Evolutionary conservation across 495 filamentous ascomycete genomes (phyloP).

Genomic region (Cenococcum geophilum): DNA sequence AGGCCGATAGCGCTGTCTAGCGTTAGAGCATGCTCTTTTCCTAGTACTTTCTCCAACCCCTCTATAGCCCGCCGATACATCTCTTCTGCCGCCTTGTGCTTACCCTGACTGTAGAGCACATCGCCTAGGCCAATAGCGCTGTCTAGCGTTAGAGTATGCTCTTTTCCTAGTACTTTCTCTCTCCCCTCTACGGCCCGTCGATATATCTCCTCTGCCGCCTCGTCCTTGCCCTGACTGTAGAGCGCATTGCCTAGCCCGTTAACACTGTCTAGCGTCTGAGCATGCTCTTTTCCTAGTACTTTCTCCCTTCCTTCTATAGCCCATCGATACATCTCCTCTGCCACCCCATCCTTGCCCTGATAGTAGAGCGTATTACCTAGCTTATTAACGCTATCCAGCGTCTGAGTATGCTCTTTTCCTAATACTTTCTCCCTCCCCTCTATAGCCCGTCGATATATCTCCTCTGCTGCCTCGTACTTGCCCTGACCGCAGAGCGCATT

Average conservation of each 20-base stretch:
- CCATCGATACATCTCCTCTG: background rate
- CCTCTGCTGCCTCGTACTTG: conserved; percentile 4
- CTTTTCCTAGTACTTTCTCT: background rate
- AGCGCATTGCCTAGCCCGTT: background rate
- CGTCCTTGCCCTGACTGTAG: background rate
- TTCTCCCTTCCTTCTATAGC: background rate
- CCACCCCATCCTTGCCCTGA: background rate
- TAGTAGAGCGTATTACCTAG: background rate
- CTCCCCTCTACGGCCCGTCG: too few species aligned
- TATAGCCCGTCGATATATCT: background rate
- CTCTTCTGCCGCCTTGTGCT: conserved; percentile 4
- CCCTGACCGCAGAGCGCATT: background rate
- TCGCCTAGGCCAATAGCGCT: background rate
- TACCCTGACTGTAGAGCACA: background rate
- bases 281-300: background rate
- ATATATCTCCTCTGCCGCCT: too few species aligned
- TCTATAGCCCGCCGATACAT: background rate
- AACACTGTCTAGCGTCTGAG: background rate
- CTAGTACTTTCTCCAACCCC: background rate
- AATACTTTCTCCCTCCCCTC: conserved; percentile 8
- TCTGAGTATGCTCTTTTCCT: conserved; percentile 3
- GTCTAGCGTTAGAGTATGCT: conserved; percentile 3
- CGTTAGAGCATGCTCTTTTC: conserved; percentile 8
- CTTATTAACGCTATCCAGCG: background rate
- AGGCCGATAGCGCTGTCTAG: too few species aligned